Conservation (phyloP, 1,284 basidiomycete genomes). For the Malassezia furfur region DNA sequence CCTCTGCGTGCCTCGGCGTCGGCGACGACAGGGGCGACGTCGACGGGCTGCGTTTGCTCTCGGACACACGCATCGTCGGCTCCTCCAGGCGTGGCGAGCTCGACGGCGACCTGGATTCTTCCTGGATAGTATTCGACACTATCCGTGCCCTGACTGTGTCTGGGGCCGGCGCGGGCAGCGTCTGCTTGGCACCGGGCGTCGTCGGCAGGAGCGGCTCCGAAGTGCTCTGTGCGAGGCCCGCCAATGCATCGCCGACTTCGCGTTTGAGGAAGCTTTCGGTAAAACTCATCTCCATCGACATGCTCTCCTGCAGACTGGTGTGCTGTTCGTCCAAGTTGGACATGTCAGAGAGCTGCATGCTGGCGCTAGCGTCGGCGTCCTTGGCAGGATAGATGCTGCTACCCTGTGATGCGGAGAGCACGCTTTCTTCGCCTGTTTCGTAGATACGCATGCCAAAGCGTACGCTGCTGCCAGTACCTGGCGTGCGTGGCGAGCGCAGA, state of each 20-base stretch:
- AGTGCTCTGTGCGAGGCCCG: conserved; percentile 18
- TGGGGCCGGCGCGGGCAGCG: not conserved
- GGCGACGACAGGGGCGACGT: too few relatives aligned
- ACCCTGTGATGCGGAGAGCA: conserved; percentile 14
- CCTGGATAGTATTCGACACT: too few relatives aligned
- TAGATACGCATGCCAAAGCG: conserved; percentile 22
- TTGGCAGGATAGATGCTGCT: not conserved
- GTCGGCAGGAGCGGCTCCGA: not conserved
- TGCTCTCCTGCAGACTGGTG: not conserved
- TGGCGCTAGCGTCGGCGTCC: not conserved
- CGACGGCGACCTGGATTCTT: too few relatives aligned
- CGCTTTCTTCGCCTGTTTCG: conserved; percentile 28
- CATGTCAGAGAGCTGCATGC: not conserved
- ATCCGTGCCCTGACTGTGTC: not conserved
- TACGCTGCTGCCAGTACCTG: conserved; percentile 22
- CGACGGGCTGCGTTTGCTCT: too few relatives aligned
- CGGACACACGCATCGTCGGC: too few relatives aligned
- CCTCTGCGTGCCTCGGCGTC: too few relatives aligned
- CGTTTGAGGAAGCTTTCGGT: conserved; percentile 35
- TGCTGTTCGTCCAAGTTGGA: not conserved
- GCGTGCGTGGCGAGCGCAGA: conserved; percentile 19
- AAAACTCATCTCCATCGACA: conserved; percentile 31
- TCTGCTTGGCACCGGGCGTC: not conserved
- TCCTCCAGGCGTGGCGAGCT: too few relatives aligned
- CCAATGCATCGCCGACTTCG: conserved; percentile 31